A percentile compares a stretch with the other conserved stretches of the same genome.
phyloP scores from a whole-genome alignment of 169 alveolate species.

The Cryptosporidium tyzzeri region DNA sequence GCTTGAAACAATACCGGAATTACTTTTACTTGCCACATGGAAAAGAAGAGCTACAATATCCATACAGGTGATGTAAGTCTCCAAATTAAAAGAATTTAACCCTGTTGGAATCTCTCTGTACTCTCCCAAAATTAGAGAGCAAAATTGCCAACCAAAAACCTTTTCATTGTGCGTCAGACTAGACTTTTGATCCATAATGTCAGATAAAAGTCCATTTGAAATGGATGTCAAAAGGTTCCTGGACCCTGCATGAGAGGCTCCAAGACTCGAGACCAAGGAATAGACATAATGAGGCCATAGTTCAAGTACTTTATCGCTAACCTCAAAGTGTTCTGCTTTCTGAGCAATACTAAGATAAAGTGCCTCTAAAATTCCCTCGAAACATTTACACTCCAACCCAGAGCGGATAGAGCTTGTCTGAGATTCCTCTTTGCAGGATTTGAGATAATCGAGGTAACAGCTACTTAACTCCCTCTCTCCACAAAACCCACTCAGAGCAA shows the following conservation, averaged over 20 bases:
- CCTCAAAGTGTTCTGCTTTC: slow-evolving; percentile 23
- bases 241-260: slow-evolving; percentile 53
- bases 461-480: slow-evolving; percentile 67
- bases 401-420: neutral
- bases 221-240: neutral
- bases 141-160: slow-evolving; percentile 59
- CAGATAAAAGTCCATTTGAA: slow-evolving; percentile 7
- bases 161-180: slow-evolving; percentile 10
- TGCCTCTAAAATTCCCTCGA: slow-evolving; percentile 19
- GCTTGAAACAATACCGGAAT: neutral
- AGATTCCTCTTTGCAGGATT: neutral
- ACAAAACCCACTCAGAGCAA: slow-evolving; percentile 69
- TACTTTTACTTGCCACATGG: neutral
- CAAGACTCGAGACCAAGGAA: slow-evolving; percentile 29
- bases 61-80: slow-evolving; percentile 13
- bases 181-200: slow-evolving; percentile 14
- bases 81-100: slow-evolving; percentile 9
- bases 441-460: slow-evolving; percentile 42
- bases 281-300: slow-evolving; percentile 71
- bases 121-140: slow-evolving; percentile 24
- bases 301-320: slow-evolving; percentile 28
- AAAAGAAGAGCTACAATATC: slow-evolving; percentile 44
- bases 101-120: slow-evolving; percentile 13
- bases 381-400: slow-evolving; percentile 37
- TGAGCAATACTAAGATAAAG: slow-evolving; percentile 35